Evolutionary conservation across 73 alveolate species (phyloP).

Genomic region (Paramecium sexaurelia): DNA sequence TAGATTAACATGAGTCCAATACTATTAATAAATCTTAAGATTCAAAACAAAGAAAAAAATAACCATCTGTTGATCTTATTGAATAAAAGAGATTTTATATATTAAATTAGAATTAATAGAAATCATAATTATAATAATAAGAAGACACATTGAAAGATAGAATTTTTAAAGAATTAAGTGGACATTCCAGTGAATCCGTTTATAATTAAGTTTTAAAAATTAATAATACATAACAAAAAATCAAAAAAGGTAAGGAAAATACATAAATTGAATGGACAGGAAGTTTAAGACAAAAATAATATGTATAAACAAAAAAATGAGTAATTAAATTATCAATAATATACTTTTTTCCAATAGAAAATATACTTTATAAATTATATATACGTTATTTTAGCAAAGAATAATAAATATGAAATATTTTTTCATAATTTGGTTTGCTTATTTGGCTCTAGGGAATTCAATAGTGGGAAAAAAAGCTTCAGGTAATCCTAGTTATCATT

Average conservation of each 20-base stretch:
- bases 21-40: background rate
- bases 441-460: background rate
- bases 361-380: background rate
- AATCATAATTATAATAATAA: background rate
- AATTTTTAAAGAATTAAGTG: constrained; percentile 40
- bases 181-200: constrained; percentile 46
- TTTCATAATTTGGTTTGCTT: background rate
- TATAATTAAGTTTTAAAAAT: constrained; percentile 45
- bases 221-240: background rate
- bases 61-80: constrained; percentile 4
- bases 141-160: constrained; percentile 33
- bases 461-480: background rate
- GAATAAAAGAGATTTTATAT: background rate
- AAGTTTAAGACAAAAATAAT: background rate
- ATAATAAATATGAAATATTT: constrained; percentile 22
- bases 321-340: background rate
- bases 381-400: constrained; percentile 27
- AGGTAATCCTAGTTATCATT: background rate
- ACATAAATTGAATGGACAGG: background rate
- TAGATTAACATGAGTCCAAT: background rate
- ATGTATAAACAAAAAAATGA: background rate
- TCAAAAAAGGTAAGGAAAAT: background rate
- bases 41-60: background rate
- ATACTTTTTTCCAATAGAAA: background rate
- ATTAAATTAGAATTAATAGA: background rate